Conservation (phyloP, 352 stramenopile species). For the Globisporangium cylindrosporum region DNA sequence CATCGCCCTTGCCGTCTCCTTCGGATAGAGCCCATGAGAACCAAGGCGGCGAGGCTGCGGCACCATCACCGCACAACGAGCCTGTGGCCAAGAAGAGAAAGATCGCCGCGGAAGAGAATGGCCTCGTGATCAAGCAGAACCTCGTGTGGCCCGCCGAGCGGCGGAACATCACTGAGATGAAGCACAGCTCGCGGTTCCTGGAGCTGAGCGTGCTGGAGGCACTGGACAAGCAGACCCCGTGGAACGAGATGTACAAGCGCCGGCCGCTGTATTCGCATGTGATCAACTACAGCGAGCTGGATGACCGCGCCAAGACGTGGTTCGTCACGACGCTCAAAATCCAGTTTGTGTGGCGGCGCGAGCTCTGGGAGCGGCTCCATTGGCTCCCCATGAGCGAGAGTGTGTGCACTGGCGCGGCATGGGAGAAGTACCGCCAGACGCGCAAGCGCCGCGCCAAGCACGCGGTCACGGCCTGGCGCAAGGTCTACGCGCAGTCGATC, state of each 20-base stretch:
- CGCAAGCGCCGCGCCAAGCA: conserved; percentile 37
- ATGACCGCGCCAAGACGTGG: conserved; percentile 27
- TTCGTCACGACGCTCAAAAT: conserved; percentile 33
- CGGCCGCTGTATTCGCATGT: conserved; percentile 30
- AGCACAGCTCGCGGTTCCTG: conserved; percentile 35
- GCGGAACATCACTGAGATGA: conserved; percentile 39
- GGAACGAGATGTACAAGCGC: conserved; percentile 40
- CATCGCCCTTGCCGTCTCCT: neutral
- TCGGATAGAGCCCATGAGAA: neutral
- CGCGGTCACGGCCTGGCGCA: conserved; percentile 36
- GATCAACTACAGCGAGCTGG: conserved; percentile 24
- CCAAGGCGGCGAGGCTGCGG: neutral
- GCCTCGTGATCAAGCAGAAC: conserved; percentile 35
- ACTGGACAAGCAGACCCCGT: conserved; percentile 28
- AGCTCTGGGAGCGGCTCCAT: conserved; percentile 48
- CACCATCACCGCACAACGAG: neutral
- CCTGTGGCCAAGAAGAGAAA: conserved; percentile 17
- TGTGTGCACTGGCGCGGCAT: conserved; percentile 30
- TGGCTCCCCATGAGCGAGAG: conserved; percentile 47
- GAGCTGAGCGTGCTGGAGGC: conserved; percentile 22
- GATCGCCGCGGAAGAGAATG: conserved; percentile 6
- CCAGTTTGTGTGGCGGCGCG: conserved; percentile 41
- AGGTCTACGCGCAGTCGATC: conserved; percentile 43
- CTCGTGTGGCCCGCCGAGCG: conserved; percentile 34
- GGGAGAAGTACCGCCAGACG: conserved; percentile 40